phyloP scores from a whole-genome alignment of 345 rosid genomes.

The Eucalyptus caleyi region DNA sequence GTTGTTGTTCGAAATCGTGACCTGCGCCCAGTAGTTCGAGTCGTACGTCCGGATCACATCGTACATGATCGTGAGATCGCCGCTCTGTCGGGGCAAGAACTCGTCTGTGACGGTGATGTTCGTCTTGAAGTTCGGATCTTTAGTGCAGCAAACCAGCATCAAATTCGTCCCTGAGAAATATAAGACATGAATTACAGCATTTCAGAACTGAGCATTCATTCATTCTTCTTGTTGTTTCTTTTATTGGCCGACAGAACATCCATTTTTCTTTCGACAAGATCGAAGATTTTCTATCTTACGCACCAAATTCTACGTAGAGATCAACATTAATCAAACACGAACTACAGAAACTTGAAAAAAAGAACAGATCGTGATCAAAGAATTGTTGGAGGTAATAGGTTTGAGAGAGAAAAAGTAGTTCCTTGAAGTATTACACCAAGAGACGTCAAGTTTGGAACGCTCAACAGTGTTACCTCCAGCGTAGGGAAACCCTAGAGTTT shows the following conservation, averaged over 20 bases:
- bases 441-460: too few relatives aligned
- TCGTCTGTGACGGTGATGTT: slow-evolving; percentile 47
- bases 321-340: background rate
- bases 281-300: background rate
- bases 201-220: background rate
- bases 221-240: background rate
- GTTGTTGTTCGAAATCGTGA: slow-evolving; percentile 59
- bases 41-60: slow-evolving; percentile 77
- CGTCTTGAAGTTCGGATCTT: slow-evolving; percentile 33
- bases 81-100: slow-evolving; percentile 60
- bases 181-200: background rate
- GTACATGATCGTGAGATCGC: slow-evolving; percentile 90
- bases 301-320: background rate
- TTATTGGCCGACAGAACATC: background rate
- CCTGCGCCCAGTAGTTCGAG: slow-evolving; percentile 68
- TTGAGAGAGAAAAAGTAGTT: too few relatives aligned
- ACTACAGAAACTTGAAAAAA: background rate
- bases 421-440: too few relatives aligned
- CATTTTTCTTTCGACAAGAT: background rate
- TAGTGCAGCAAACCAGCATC: slow-evolving; percentile 66
- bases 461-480: too few relatives aligned
- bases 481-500: too few relatives aligned
- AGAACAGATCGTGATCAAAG: background rate
- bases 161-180: slow-evolving; percentile 31
- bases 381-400: too few relatives aligned